Evolutionary conservation across 805 yeast species (phyloP), one percentile per base, ranked within the genome.

Genomic region (Saturnispora diversa): DNA sequence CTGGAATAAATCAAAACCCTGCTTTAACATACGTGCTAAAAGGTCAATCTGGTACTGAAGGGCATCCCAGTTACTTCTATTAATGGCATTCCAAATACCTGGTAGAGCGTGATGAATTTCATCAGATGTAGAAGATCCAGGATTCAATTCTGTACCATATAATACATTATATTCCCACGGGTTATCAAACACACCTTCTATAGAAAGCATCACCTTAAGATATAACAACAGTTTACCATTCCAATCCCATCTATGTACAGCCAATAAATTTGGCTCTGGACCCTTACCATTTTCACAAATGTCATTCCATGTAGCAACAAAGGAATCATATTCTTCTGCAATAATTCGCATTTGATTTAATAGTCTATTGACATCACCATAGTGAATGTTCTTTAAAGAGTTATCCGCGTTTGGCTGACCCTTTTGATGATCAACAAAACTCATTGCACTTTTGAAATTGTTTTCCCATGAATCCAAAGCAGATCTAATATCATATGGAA

Each of bases 241-340:
- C 84, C 92, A 83, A 42, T 75, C 75, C 80, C 84, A 75, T 51
- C 97, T 68, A 47, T 74, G 77, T 34, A 79, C 76, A 0, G 88
- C 71, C 29, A 84, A 62, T 42, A 81, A 55, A 2, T 86, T 74
- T 1, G 94, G 87, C 55, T 88, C 94, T 3, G 76, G 52, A 2
- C 82, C 88, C 4, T 70, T 64, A 36, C 68, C 72, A 24, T 69
- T 66, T 11, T 59, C 57, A 3, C 73, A 72, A 16, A 74, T 61
- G 24, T 72, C 71, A 17, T 60, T 56, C 96, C 96, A 88, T 6
- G 79, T 74, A 17, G 62, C 60, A 3, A 60, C 55, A 78, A 87
- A 82, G 2, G 68, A 63, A 11, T 66, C 68, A 53, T 76, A 73
- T 22, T 68, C 70, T 3, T 60, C 55, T 1, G 76, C 75, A 17